phyloP scores from a whole-genome alignment of 2,329 filamentous ascomycete genomes.

The Nothopassalora personata region DNA sequence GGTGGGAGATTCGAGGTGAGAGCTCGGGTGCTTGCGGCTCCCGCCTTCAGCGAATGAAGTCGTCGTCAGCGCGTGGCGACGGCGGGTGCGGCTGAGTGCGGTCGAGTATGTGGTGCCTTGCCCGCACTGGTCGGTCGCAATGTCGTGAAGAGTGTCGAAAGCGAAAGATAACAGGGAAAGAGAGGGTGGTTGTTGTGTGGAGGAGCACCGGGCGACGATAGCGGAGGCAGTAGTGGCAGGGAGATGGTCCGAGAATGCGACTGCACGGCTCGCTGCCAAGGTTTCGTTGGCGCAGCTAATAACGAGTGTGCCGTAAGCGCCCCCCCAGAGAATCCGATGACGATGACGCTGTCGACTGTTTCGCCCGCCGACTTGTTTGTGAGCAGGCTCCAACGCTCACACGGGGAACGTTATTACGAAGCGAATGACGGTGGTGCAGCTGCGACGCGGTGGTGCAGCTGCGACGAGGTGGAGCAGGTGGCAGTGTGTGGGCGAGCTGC shows the following conservation, averaged over 20 bases:
- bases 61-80: constrained; percentile 12
- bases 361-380: not conserved
- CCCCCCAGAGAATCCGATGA: no score
- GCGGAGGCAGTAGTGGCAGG: not conserved
- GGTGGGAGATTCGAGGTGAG: not conserved
- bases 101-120: not conserved
- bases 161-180: not conserved
- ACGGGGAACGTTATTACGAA: not conserved
- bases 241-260: not conserved
- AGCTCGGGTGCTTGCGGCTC: constrained; percentile 1
- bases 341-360: constrained; percentile 2
- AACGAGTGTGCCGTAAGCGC: not conserved
- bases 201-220: not conserved
- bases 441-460: not conserved
- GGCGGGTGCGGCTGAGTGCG: not conserved
- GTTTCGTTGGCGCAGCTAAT: not conserved
- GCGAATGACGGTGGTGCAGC: not conserved
- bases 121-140: not conserved
- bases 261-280: not conserved
- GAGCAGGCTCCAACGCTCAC: not conserved
- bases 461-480: not conserved
- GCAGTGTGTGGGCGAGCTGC: not conserved
- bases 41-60: constrained; percentile 16
- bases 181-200: constrained; percentile 1
- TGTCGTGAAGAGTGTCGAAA: not conserved